Evolutionary conservation across 352 stramenopile genomes (phyloP), one percentile per base, ranked within the genome.

Genomic region (Globisporangium uncinulatum): DNA sequence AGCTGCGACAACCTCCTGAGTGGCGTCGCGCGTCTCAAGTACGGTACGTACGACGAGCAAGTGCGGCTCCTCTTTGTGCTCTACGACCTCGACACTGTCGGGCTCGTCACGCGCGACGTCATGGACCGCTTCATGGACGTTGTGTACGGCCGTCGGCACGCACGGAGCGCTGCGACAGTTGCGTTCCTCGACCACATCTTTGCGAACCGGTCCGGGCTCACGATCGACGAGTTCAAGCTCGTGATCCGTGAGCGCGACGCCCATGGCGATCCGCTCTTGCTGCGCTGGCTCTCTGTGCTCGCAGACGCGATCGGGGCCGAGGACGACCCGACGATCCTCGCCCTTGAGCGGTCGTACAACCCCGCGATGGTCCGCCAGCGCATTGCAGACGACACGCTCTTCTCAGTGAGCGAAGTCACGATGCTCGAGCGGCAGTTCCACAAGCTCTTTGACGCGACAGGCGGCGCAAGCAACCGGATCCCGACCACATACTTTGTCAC

Each of bases 61-160:
- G 66, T 86, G 54, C 79, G 86, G 42, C 61, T 95, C 51, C 69
- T 95, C 11, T 95, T 93, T 54, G 79, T 74, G 36, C 85, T 95
- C 56, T 95, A 95, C 69, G 85, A 95, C 57, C 59, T 92, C n/a
- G 78, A 92, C 51, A 59, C 54, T 13, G 71, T 69, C 4, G 77
- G 79, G 17, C 67, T 83, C 29, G 65, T 95, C n/a, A 65, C 81
- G 42, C 69, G 80, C 17, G 85, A 91, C 37, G 65, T 87, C 24
- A 63, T 95, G 37, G 74, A 89, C 32, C 73, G 77, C 11, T 95
- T 95, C 62, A 89, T 92, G 76, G 81, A 92, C 58, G 83, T 95
- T 46, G 78, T 95, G 15, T 95, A 93, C 51, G 85, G 85, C 21
- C 74, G 79, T 14, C 73, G 67, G 37, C 61, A 71, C 2, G 76